These are phyloP conservation scores for Pseudozyma tsukubaensis DNA, from an alignment of 1,284 basidiomycete genomes.

Conservation along the genomic window DNA sequence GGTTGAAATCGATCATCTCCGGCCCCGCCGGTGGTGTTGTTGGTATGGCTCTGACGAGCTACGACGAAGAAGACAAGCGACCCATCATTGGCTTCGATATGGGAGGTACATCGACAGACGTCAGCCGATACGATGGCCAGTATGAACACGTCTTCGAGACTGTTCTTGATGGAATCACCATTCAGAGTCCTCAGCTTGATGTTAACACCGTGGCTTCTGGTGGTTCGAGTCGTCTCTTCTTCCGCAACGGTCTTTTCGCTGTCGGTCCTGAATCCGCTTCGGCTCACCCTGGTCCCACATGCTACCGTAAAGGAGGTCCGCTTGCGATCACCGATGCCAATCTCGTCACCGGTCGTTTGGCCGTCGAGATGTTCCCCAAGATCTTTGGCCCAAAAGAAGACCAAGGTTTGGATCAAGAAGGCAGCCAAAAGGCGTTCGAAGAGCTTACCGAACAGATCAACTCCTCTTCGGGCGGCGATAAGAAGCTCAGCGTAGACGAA, in stretches of 20 bases:
- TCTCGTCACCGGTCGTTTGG: conserved; percentile 64
- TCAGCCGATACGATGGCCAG: conserved; percentile 84
- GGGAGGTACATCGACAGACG: conserved; percentile 87
- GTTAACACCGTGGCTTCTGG: conserved; percentile 68
- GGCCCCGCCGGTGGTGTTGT: conserved; percentile 91
- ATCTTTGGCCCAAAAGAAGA: conserved; percentile 89
- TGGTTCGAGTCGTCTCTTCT: conserved; percentile 64
- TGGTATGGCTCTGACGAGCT: conserved; percentile 84
- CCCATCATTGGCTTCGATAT: conserved; percentile 75
- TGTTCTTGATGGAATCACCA: conserved; percentile 87
- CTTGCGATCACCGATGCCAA: conserved; percentile 68
- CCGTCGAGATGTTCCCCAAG: conserved; percentile 76
- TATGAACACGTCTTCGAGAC: conserved; percentile 92
- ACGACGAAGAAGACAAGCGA: conserved; percentile 76
- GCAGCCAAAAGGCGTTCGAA: conserved; percentile 76
- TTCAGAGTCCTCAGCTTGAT: conserved; percentile 81
- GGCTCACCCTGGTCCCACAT: conserved; percentile 66
- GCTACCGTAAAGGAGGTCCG: conserved; percentile 67
- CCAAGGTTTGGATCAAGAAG: conserved; percentile 78
- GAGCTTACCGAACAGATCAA: conserved; percentile 78
- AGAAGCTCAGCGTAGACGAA: conserved; percentile 78
- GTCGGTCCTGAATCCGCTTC: conserved; percentile 66
- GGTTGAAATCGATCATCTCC: conserved; percentile 86
- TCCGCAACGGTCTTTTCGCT: conserved; percentile 65
- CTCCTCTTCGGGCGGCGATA: conserved; percentile 71